Evolutionary conservation across 2,329 filamentous ascomycete species (phyloP).

Genomic region (Huntiella moniliformis): DNA sequence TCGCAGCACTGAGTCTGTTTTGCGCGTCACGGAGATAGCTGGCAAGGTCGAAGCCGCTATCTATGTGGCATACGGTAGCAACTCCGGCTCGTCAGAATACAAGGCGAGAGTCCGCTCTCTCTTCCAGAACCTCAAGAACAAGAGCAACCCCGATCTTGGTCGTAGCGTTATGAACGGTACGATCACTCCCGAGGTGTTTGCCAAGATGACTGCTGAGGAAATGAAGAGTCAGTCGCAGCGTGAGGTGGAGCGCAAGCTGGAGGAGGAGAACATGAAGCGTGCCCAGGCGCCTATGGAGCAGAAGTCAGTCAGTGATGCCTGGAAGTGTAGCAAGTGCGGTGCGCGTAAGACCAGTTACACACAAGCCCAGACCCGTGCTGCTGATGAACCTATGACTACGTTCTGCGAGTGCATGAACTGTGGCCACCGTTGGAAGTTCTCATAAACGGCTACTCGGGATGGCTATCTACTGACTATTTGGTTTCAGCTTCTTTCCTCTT

Average conservation of each 20-base stretch:
- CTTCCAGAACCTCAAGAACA: constrained; percentile 88
- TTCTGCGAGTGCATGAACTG: constrained; percentile 55
- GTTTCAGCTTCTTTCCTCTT: too few species aligned
- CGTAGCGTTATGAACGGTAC: constrained; percentile 56
- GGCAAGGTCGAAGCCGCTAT: constrained; percentile 73
- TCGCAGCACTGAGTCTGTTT: constrained; percentile 50
- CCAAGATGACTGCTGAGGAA: constrained; percentile 75
- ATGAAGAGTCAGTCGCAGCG: constrained; percentile 73
- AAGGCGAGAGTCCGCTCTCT: constrained; percentile 78
- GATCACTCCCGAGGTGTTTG: constrained; percentile 55
- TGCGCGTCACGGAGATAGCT: constrained; percentile 51
- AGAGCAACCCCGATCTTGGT: constrained; percentile 63
- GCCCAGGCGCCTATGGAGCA: constrained; percentile 86
- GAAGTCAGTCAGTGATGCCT: constrained; percentile 71
- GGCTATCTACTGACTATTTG: not conserved
- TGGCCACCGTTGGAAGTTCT: constrained; percentile 54
- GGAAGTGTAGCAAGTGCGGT: constrained; percentile 82
- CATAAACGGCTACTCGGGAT: constrained; percentile 14
- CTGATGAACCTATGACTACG: constrained; percentile 81
- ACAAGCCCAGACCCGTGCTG: constrained; percentile 86
- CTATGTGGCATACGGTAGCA: constrained; percentile 48
- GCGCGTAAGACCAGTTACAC: constrained; percentile 90
- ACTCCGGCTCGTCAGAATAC: constrained; percentile 46
- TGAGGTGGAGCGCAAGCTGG: constrained; percentile 53
- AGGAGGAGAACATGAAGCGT: constrained; percentile 91